These are phyloP conservation scores for Murraya koenigii DNA, from an alignment of 345 rosid species.

Conservation along the genomic window DNA sequence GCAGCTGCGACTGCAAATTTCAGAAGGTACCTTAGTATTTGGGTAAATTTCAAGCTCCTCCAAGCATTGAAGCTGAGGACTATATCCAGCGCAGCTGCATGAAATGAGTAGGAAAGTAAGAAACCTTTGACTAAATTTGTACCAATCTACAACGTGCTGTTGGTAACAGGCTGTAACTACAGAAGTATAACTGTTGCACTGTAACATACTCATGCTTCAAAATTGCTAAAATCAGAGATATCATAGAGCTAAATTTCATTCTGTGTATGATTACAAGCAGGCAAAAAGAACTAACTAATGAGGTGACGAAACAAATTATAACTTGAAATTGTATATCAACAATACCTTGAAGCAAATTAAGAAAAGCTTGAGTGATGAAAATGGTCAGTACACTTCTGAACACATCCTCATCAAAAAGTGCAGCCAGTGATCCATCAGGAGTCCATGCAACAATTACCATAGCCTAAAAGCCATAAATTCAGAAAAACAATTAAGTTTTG, in stretches of 20 bases:
- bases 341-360: conserved; percentile 82
- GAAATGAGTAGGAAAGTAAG: conserved; percentile 14
- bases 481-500: conserved; percentile 13
- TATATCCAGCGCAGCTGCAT: conserved; percentile 75
- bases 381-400: conserved; percentile 68
- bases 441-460: conserved; percentile 90
- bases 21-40: conserved; percentile 72
- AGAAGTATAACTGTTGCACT: conserved; percentile 5
- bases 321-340: neutral
- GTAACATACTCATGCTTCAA: conserved; percentile 7
- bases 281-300: neutral
- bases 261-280: conserved; percentile 9
- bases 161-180: conserved; percentile 7
- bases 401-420: conserved; percentile 59
- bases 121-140: neutral
- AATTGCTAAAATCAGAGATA: conserved; percentile 12
- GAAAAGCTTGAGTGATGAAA: conserved; percentile 86
- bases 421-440: conserved; percentile 63
- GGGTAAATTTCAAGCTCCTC: conserved; percentile 72
- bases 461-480: conserved; percentile 50
- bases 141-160: neutral
- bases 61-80: conserved; percentile 84
- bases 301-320: neutral
- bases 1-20: conserved; percentile 74
- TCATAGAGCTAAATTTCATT: neutral